A percentile compares a stretch with the other conserved stretches of the same genome.
Conservation (phyloP, 805 yeast genomes). For the Candida adriatica region DNA sequence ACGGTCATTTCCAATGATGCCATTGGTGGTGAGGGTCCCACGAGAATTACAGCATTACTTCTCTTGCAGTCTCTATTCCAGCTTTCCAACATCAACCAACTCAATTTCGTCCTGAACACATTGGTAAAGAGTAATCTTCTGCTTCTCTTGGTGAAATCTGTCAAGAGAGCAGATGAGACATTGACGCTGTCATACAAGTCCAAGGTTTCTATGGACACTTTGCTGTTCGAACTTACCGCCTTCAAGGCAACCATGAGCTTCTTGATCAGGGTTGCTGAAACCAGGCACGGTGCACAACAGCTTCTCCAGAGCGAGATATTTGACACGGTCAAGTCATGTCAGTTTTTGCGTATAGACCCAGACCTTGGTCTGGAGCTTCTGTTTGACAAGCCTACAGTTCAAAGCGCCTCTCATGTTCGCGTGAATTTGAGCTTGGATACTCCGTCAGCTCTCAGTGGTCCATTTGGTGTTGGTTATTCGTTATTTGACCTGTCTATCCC, state of each 20-base stretch:
- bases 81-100: slow-evolving; percentile 41
- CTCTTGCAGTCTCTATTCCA: slow-evolving; percentile 63
- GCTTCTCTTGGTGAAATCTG: slow-evolving; percentile 54
- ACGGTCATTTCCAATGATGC: slow-evolving; percentile 72
- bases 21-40: slow-evolving; percentile 67
- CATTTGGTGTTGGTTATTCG: slow-evolving; percentile 33
- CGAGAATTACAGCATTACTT: slow-evolving; percentile 69
- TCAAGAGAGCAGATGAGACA: slow-evolving; percentile 64
- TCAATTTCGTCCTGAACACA: slow-evolving; percentile 51
- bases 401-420: slow-evolving; percentile 29
- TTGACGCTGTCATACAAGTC: slow-evolving; percentile 31
- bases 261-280: slow-evolving; percentile 67
- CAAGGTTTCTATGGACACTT: slow-evolving; percentile 40
- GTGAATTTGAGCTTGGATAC: slow-evolving; percentile 47
- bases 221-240: slow-evolving; percentile 69
- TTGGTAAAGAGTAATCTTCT: slow-evolving; percentile 63
- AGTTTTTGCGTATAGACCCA: slow-evolving; percentile 62
- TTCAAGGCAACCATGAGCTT: slow-evolving; percentile 67
- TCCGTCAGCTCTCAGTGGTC: slow-evolving; percentile 34
- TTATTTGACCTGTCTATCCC: slow-evolving; percentile 67
- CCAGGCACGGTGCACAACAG: slow-evolving; percentile 70
- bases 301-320: slow-evolving; percentile 71
- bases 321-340: slow-evolving; percentile 47
- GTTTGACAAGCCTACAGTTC: slow-evolving; percentile 30
- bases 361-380: slow-evolving; percentile 63